Base-by-base conservation (phyloP, 2,329 filamentous ascomycete genomes). In the Alternaria incomplexa region DNA sequence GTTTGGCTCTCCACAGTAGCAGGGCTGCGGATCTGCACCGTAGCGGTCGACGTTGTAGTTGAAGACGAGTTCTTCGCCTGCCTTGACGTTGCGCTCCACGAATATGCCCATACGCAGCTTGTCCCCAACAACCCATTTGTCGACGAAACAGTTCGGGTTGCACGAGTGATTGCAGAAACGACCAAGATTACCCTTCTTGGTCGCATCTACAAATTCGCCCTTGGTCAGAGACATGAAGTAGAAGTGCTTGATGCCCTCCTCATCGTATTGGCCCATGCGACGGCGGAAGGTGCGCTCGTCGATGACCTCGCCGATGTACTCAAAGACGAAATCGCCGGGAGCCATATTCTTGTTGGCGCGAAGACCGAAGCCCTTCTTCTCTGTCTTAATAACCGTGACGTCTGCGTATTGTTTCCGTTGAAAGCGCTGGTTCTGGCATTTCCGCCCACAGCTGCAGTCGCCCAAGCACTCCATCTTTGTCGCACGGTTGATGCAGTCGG, bases 11-110 rank as follows among this genome's bases (percentile, higher is more conserved):
- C 89, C 94, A 79, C 96, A 99, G 81, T 98, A 98, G 81, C 96
- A 99, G 26, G 93, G 93, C 80, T 98, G 95, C 46, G 96, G 95
- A 72, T 99, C 93, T 46, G 96, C 94, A 67, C 96, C 96, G 77
- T 99, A 99, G 68, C 96, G 90, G 81, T 99, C 96, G 69, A 99
- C 96, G 74, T 99, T 99, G 87, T 99, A 99, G 84, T 99, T 97
- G 85, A 99, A 99, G 22, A 97, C 94, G 60, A 99, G 85, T 80
- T 99, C 96, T 80, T 99, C 96, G 58, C 96, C 96, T 17, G 92
- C 90, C 76, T 90, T 89, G 77, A 99, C 91, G 74, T 88, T 85
- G 68, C 94, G 92, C 81, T 92, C 88, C 72, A 94, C 93, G 83
- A 99, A 99, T 72, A 99, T 98, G 73, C 96, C 96, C 96, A 99